Base-by-base conservation (phyloP, 108 stramenopile species). In the Ochromonas danica region DNA sequence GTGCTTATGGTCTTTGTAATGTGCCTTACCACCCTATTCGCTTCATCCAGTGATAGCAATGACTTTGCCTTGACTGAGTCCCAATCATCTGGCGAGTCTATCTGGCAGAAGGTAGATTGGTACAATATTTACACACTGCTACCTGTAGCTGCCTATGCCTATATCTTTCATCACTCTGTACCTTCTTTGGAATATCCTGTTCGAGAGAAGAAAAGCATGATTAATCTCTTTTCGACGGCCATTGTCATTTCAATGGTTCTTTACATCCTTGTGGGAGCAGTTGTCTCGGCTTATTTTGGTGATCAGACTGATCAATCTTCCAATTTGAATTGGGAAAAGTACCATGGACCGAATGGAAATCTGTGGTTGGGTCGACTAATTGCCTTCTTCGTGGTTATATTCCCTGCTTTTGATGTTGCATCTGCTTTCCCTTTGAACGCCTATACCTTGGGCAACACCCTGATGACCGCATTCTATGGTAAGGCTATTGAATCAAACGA, bases 141-240 rank as follows among this genome's bases (percentile, higher is more conserved):
- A 1, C 88, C 88, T 1, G 83, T 89, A 28, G 81, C 86, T 3
- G 78, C 82, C 10, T 87, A 81, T 71, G 83, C 88, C 10, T 72
- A 82, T 41, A 82, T 89, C 1, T 87, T 74, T 60, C 88, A 89
- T 42, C 83, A 89, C 36, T 79, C 78, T 25, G 85, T 89, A n/a
- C 86, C 88, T 10, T 84, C 77, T 0, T 65, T 89, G 30, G 40
- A 81, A 25, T 35, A 86, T 14, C 83, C 88, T 1, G 82, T 81
- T 40, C 39, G 22, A 27, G 85, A 89, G 62, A 87, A 87, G 78
- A 62, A 61, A 3, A 65, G 40, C 31, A 40, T 86, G 0, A 61
- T 61, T 1, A 30, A 57, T 36, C 70, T 86, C 3, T 89, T 89
- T 61, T 35, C 60, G 0, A 31, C 41, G 1, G 82, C 83, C 0